phyloP scores from a whole-genome alignment of 306 rosid genomes.

The Ormosia emarginata region DNA sequence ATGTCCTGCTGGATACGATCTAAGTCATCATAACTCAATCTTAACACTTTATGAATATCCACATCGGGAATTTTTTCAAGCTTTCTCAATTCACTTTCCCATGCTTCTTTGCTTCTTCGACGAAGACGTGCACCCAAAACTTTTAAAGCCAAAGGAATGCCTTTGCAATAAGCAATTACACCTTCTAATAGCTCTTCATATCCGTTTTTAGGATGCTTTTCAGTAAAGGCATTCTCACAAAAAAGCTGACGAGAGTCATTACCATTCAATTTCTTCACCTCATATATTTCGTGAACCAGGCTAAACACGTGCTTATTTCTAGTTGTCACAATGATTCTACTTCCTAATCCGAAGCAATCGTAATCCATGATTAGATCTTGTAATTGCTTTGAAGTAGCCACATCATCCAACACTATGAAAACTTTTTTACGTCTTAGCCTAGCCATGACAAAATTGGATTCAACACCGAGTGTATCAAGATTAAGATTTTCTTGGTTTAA shows the following conservation, averaged over 20 bases:
- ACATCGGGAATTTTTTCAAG: background rate
- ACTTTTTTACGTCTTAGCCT: background rate
- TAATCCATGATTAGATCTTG: background rate
- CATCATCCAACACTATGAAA: conserved; percentile 26
- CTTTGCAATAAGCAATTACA: background rate
- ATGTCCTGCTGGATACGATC: background rate
- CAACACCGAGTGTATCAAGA: background rate
- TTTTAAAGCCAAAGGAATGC: conserved; percentile 8
- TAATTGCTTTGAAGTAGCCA: background rate
- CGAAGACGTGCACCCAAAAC: conserved; percentile 18
- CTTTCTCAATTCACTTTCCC: background rate
- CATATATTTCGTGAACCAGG: background rate
- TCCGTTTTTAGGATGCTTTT: background rate
- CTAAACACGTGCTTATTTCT: background rate
- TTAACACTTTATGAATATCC: conserved; percentile 1
- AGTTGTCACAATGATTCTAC: conserved; percentile 16
- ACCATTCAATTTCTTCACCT: conserved; percentile 7
- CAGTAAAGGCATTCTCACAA: conserved; percentile 18
- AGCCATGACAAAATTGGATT: background rate
- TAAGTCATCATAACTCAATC: conserved; percentile 23
- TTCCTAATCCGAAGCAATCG: background rate
- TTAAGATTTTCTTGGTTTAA: background rate
- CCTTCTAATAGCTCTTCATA: conserved; percentile 11
- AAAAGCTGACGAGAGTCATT: conserved; percentile 34
- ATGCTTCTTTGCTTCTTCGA: background rate